Percentiles rank a stretch among this genome's conserved stretches.
phyloP scores from a whole-genome alignment of 179 eudicot species.

The Heliamphora pulchella region DNA sequence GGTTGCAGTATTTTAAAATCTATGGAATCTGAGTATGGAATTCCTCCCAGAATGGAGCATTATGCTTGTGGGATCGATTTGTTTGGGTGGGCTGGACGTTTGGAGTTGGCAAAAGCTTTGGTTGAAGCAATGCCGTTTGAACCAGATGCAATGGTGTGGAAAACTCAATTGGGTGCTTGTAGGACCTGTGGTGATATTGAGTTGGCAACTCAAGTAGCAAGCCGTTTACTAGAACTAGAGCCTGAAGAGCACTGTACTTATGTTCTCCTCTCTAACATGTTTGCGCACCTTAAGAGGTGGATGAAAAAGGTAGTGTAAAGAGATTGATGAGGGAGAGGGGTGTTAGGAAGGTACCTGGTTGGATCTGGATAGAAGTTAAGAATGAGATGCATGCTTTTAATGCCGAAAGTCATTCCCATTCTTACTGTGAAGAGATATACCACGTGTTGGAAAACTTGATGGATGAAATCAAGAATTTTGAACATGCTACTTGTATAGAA shows the following conservation, averaged over 20 bases:
- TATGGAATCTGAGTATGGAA: slow-evolving; percentile 60
- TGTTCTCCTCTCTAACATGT: slow-evolving; percentile 67
- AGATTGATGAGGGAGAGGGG: slow-evolving; percentile 69
- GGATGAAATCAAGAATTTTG: slow-evolving; percentile 35
- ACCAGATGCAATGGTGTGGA: slow-evolving; percentile 76
- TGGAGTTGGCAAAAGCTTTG: slow-evolving; percentile 52
- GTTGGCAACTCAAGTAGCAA: slow-evolving; percentile 49
- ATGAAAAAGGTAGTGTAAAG: slow-evolving; percentile 54
- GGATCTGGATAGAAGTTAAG: slow-evolving; percentile 77
- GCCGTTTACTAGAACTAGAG: slow-evolving; percentile 46
- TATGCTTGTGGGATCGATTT: slow-evolving; percentile 75
- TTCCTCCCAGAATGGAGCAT: slow-evolving; percentile 76
- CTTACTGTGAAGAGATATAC: slow-evolving; percentile 40
- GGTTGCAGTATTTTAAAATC: slow-evolving; percentile 45
- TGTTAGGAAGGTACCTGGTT: slow-evolving; percentile 72
- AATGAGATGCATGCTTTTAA: slow-evolving; percentile 61
- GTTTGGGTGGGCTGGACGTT: slow-evolving; percentile 68
- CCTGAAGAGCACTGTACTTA: slow-evolving; percentile 76
- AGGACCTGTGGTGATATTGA: slow-evolving; percentile 63
- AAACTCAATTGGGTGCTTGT: slow-evolving; percentile 69
- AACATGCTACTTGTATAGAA: slow-evolving; percentile 21
- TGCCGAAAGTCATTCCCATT: slow-evolving; percentile 57
- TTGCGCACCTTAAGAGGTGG: slow-evolving; percentile 59
- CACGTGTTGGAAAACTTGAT: slow-evolving; percentile 31
- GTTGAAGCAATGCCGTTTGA: slow-evolving; percentile 68